A percentile compares a stretch with the other conserved stretches of the same genome.
Conservation (phyloP, 306 rosid genomes). For the Acacia confusa region DNA sequence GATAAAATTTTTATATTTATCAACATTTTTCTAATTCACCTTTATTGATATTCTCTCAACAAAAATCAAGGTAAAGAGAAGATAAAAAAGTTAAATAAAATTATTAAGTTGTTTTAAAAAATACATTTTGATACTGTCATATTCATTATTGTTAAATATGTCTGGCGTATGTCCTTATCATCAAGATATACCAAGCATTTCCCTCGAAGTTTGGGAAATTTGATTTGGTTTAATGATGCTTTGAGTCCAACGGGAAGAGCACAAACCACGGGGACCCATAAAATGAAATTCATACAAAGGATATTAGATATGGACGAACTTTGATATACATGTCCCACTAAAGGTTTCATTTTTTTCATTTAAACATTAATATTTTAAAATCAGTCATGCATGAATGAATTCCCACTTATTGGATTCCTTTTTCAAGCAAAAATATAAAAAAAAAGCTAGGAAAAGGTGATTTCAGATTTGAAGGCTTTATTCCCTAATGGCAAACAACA, state of each 20-base stretch:
- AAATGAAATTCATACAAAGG: constrained; percentile 31
- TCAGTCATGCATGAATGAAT: constrained; percentile 27
- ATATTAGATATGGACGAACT: constrained; percentile 37
- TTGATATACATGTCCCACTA: constrained; percentile 45
- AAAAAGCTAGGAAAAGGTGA: constrained; percentile 43
- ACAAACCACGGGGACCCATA: constrained; percentile 33
- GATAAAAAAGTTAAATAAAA: too few species aligned
- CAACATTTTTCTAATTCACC: too few species aligned
- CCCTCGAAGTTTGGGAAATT: constrained; percentile 36
- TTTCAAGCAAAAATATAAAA: constrained; percentile 2
- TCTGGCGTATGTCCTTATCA: too few species aligned
- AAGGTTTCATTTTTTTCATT: constrained; percentile 41
- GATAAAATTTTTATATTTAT: too few species aligned
- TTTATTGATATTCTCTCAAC: too few species aligned
- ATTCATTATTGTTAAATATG: too few species aligned
- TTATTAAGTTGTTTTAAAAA: too few species aligned
- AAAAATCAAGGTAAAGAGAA: too few species aligned
- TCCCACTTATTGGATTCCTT: constrained; percentile 62
- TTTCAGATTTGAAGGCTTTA: constrained; percentile 49
- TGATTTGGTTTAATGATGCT: constrained; percentile 4
- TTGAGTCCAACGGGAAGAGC: constrained; percentile 38
- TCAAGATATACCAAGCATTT: neutral
- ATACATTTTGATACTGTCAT: too few species aligned
- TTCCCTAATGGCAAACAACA: constrained; percentile 78
- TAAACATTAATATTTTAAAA: constrained; percentile 37